Percentiles rank a stretch among this genome's conserved stretches.
Evolutionary conservation across 139 green algal genomes (phyloP).

Genomic region (Coelastrella sp.): DNA sequence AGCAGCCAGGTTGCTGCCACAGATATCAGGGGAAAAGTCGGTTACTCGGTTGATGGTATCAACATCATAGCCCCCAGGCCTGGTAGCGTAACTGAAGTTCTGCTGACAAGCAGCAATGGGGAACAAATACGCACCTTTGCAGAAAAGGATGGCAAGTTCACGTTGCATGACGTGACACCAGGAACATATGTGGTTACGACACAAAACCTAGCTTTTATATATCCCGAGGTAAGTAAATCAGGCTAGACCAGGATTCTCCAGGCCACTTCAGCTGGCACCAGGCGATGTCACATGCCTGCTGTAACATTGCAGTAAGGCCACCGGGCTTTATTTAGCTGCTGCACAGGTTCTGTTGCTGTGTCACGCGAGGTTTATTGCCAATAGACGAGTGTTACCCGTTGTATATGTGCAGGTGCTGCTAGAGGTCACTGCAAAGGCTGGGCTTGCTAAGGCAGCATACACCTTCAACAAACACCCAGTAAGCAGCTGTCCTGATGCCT

Average conservation of each 20-base stretch:
- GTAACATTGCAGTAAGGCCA: no score
- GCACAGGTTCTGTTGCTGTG: no score
- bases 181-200: constrained; percentile 55
- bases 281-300: no score
- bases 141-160: constrained; percentile 54
- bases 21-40: constrained; percentile 31
- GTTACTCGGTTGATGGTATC: constrained; percentile 27
- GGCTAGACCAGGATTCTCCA: not conserved
- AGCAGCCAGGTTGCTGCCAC: not conserved
- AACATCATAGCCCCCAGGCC: constrained; percentile 31
- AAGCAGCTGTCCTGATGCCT: no score
- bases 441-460: constrained; percentile 26
- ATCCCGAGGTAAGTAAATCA: constrained; percentile 51
- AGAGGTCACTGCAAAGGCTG: constrained; percentile 43
- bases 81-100: constrained; percentile 27
- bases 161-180: constrained; percentile 42
- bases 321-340: no score
- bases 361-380: no score
- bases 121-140: constrained; percentile 48
- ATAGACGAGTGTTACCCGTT: no score
- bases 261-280: not conserved
- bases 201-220: constrained; percentile 36
- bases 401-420: constrained; percentile 17
- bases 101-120: constrained; percentile 39
- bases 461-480: constrained; percentile 40